Percentiles rank a stretch among this genome's conserved stretches.
Conservation (phyloP, 257 asterid genomes). For the Fraxinus excelsior region DNA sequence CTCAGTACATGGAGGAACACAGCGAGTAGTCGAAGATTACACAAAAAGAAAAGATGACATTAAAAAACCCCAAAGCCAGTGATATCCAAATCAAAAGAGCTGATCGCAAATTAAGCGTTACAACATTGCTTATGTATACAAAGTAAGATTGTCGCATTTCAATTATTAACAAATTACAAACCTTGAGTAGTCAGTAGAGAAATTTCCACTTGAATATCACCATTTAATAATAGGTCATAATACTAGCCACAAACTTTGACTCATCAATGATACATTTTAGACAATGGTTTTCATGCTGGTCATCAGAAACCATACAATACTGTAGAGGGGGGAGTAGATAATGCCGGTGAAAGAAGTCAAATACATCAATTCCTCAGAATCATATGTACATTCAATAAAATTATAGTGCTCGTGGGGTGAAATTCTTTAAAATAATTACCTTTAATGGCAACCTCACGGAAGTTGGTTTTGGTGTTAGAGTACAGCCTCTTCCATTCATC, state of each 20-base stretch:
- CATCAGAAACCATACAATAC: background rate
- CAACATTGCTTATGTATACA: background rate
- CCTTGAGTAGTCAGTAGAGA: background rate
- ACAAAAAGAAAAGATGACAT: background rate
- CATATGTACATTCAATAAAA: background rate
- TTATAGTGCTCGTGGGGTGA: background rate
- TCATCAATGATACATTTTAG: background rate
- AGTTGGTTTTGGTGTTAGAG: slow-evolving; percentile 91
- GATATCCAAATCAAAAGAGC: too few species aligned
- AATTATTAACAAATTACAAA: background rate
- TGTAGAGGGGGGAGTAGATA: too few species aligned
- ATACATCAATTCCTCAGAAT: background rate
- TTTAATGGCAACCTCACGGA: slow-evolving; percentile 92
- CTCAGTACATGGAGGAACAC: background rate
- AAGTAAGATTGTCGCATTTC: too few species aligned
- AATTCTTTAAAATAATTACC: slow-evolving; percentile 38
- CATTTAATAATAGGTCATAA: background rate
- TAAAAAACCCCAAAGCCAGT: background rate
- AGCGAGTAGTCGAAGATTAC: background rate
- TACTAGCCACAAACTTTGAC: too few species aligned
- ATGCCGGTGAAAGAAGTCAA: background rate
- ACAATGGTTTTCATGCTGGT: too few species aligned
- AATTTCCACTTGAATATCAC: background rate
- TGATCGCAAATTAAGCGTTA: too few species aligned
- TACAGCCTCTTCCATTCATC: slow-evolving; percentile 99